A percentile compares a stretch with the other conserved stretches of the same genome.
Evolutionary conservation across 2,329 filamentous ascomycete genomes (phyloP).

Genomic region (Knoxdaviesia proteae): DNA sequence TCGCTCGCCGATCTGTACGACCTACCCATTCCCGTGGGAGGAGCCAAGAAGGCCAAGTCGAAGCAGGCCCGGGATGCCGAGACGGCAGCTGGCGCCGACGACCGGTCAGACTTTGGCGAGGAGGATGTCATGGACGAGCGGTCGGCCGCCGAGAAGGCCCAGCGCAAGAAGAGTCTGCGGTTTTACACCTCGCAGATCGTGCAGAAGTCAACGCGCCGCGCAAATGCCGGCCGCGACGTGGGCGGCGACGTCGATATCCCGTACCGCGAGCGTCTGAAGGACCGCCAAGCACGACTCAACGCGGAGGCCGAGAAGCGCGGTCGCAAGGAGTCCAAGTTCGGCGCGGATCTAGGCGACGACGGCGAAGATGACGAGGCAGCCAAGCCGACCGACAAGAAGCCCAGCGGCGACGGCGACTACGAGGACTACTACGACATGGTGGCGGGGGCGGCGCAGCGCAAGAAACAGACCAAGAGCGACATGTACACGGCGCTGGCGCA

Average conservation of each 20-base stretch:
- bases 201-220: conserved; percentile 78
- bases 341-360: conserved; percentile 45
- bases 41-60: conserved; percentile 24
- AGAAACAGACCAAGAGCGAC: conserved; percentile 51
- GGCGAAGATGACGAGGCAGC: conserved; percentile 27
- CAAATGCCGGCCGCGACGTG: conserved; percentile 48
- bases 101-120: conserved; percentile 83
- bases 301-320: conserved; percentile 75
- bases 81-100: conserved; percentile 24
- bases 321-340: conserved; percentile 37
- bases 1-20: conserved; percentile 48
- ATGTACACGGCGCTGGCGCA: conserved; percentile 32
- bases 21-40: conserved; percentile 24
- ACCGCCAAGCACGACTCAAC: conserved; percentile 70
- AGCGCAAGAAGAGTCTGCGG: conserved; percentile 74
- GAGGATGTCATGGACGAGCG: conserved; percentile 59
- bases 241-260: conserved; percentile 72
- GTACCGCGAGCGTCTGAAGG: conserved; percentile 69
- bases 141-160: conserved; percentile 69
- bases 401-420: conserved; percentile 49
- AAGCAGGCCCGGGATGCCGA: conserved; percentile 14
- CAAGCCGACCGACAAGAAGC: conserved; percentile 9
- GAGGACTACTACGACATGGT: conserved; percentile 85
- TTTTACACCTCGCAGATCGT: conserved; percentile 98
- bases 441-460: conserved; percentile 44